These are phyloP conservation scores for Actinidia chinensis DNA, from an alignment of 179 eudicot genomes.

Conservation along the genomic window DNA sequence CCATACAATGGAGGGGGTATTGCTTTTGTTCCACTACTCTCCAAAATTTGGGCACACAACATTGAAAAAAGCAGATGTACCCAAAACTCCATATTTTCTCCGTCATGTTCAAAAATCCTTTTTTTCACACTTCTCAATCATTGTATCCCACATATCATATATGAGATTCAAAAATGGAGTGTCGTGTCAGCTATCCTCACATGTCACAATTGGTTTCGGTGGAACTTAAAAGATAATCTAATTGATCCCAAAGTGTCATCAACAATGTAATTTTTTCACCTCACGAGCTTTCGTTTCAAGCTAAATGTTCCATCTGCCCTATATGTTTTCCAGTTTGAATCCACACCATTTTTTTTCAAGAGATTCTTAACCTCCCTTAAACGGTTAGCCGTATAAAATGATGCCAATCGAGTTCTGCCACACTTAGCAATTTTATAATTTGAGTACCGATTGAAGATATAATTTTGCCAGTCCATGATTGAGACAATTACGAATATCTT, in stretches of 20 bases:
- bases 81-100: background rate
- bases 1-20: background rate
- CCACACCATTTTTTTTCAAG: constrained; percentile 3
- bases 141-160: constrained; percentile 26
- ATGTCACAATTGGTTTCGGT: background rate
- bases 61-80: background rate
- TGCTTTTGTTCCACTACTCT: background rate
- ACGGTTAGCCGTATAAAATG: background rate
- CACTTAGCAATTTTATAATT: background rate
- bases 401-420: background rate
- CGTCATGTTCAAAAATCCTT: constrained; percentile 10
- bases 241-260: background rate
- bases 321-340: background rate
- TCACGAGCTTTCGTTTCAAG: background rate
- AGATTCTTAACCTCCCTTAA: background rate
- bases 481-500: background rate
- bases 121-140: constrained; percentile 20
- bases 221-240: background rate
- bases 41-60: background rate
- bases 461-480: background rate
- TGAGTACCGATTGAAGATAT: background rate
- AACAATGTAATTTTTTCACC: background rate
- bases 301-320: background rate
- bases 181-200: background rate
- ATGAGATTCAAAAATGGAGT: background rate